Base-by-base conservation (phyloP, 352 stramenopile genomes). In the Plasmopara halstedii region DNA sequence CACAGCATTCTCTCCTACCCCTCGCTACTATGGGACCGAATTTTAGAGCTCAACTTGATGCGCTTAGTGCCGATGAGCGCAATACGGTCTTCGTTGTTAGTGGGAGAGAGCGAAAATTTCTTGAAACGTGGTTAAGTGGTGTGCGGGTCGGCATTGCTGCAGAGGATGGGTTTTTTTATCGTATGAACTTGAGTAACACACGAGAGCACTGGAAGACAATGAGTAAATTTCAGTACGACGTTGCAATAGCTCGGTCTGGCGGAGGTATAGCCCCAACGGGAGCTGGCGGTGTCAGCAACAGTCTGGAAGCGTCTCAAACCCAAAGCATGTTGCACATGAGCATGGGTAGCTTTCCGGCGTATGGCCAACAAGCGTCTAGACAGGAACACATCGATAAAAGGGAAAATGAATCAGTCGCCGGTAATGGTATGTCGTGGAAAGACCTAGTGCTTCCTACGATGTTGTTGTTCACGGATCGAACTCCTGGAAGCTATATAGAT, bases 51-150 rank as follows among this genome's bases (percentile, higher is more conserved):
- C 42, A 90, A 6, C 56, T 91, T n/a, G 76, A 86, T 49, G 73
- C 74, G 22, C 47, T 90, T 13, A 84, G 57, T 37, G 61, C 64
- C 8, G 76, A 88, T 35, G 59, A 76, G 34, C 62, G 62, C 38
- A 90, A 88, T 54, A 87, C 73, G 20, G 73, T 90, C 38, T 88
- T 85, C 49, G 85, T 90, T 34, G 54, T 90, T 18, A 85, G 71
- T 31, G 70, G 61, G 6, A 74, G 82, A 11, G 83, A 95, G 41
- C 67, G 80, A 17, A 88, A 89, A 47, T 95, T 95, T 38, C 67
- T 95, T n/a, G 84, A 95, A 47, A 93, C 79, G 31, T 95, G 84
- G 84, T 56, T 95, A 32, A 75, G 82, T 23, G 73, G 73, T 2
- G 69, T 88, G 18, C 69, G 76, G 0, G 73, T 88, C 9, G 76